Evolutionary conservation across 2,329 filamentous ascomycete genomes (phyloP).

Genomic region (Calonectria hongkongensis): DNA sequence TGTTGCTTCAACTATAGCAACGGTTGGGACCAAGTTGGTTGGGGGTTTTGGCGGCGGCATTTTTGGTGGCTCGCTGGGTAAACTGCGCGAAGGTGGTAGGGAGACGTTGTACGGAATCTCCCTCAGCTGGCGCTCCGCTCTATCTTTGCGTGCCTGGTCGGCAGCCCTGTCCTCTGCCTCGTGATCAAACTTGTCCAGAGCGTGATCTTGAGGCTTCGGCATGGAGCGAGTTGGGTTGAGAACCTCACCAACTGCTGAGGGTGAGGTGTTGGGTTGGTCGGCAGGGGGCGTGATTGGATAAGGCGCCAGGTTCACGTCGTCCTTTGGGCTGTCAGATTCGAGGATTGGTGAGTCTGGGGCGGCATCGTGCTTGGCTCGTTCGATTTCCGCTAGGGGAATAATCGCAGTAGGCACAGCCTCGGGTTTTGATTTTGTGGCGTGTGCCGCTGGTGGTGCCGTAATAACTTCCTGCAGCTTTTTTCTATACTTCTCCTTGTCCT

Average conservation of each 20-base stretch:
- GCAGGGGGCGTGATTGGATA: constrained; percentile 80
- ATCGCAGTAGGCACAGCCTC: constrained; percentile 34
- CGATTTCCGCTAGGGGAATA: constrained; percentile 52
- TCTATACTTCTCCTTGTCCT: constrained; percentile 95
- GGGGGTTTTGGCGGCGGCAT: constrained; percentile 73
- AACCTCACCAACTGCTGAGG: constrained; percentile 69
- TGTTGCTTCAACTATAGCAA: constrained; percentile 66
- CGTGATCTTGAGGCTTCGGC: constrained; percentile 77
- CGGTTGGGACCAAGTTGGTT: constrained; percentile 59
- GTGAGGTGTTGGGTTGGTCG: constrained; percentile 64
- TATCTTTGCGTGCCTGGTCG: constrained; percentile 67
- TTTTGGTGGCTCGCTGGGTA: constrained; percentile 71
- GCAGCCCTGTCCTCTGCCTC: constrained; percentile 71
- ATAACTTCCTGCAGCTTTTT: constrained; percentile 89
- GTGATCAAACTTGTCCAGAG: constrained; percentile 73
- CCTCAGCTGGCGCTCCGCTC: constrained; percentile 63
- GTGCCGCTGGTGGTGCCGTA: constrained; percentile 59
- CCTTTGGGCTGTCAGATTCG: constrained; percentile 70
- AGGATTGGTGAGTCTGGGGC: constrained; percentile 68
- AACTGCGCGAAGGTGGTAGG: constrained; percentile 74
- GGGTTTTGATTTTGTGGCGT: constrained; percentile 34
- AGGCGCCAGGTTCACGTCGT: constrained; percentile 74
- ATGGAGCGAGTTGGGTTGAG: constrained; percentile 75
- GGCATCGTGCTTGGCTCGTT: constrained; percentile 45
- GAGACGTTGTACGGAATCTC: constrained; percentile 71